Evolutionary conservation across 306 rosid species (phyloP).

Genomic region (Dicorynia guianensis): DNA sequence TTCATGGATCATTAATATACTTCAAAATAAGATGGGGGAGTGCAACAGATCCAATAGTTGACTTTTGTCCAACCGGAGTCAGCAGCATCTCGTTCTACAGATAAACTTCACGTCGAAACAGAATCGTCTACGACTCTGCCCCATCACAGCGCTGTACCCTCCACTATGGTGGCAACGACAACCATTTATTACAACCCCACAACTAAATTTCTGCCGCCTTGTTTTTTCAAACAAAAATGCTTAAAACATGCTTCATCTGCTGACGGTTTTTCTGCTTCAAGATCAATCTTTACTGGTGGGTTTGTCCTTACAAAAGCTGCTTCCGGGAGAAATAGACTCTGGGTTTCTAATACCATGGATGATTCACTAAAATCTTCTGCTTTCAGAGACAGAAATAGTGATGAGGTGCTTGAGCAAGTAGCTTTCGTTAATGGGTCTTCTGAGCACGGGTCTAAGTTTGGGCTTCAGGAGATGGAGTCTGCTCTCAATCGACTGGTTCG

Average conservation of each 20-base stretch:
- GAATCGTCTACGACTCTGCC: not conserved
- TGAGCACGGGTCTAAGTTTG: constrained; percentile 29
- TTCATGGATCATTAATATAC: too few relatives aligned
- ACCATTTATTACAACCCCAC: constrained; percentile 25
- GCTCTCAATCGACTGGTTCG: constrained; percentile 74
- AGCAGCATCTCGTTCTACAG: not conserved
- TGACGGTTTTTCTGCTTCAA: constrained; percentile 42
- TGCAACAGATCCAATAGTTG: not conserved
- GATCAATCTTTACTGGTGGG: constrained; percentile 33
- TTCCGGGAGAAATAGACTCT: constrained; percentile 21
- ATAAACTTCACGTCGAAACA: not conserved
- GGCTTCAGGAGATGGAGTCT: constrained; percentile 50
- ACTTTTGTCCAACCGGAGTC: constrained; percentile 14
- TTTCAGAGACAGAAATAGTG: constrained; percentile 43
- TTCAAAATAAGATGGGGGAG: too few relatives aligned
- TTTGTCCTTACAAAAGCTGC: constrained; percentile 38
- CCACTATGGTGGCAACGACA: constrained; percentile 36
- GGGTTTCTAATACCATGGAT: constrained; percentile 49
- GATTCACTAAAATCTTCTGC: constrained; percentile 44
- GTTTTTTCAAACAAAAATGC: constrained; percentile 26
- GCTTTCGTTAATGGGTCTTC: constrained; percentile 52
- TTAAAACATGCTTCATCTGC: constrained; percentile 34
- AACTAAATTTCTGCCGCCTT: constrained; percentile 16
- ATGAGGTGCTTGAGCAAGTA: constrained; percentile 71
- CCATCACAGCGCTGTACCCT: not conserved